Evolutionary conservation across 108 stramenopile genomes (phyloP).

Genomic region (Cyclotella choctawhatcheeana): DNA sequence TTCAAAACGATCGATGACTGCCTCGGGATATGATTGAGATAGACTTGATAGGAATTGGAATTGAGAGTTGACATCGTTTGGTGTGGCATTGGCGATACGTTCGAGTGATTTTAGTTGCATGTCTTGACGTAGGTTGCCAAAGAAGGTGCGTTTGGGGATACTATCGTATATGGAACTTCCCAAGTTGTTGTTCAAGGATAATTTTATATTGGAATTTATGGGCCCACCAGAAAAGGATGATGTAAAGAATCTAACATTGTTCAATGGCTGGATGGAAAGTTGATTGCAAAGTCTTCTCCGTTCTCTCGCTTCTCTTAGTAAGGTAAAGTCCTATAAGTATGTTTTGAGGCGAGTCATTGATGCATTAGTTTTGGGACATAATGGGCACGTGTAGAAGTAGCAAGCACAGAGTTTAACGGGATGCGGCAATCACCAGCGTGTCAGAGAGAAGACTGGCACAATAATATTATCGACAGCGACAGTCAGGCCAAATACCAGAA

Average conservation of each 20-base stretch:
- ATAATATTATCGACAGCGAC: not conserved
- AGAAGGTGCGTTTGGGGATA: conserved; percentile 26
- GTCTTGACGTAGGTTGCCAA: conserved; percentile 41
- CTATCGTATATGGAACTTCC: conserved; percentile 7
- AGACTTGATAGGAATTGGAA: conserved; percentile 72
- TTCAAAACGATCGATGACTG: conserved; percentile 75
- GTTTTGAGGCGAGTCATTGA: not conserved
- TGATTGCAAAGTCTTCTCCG: conserved; percentile 22
- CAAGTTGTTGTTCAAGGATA: not conserved
- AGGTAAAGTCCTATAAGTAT: conserved; percentile 64
- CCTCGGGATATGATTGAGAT: conserved; percentile 64
- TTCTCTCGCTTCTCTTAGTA: conserved; percentile 61
- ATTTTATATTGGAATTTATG: not conserved
- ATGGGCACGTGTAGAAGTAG: too few species aligned
- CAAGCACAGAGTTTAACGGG: not conserved
- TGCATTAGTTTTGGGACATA: not conserved
- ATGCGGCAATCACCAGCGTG: not conserved
- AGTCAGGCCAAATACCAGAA: not conserved
- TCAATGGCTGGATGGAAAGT: conserved; percentile 1
- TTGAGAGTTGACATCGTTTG: conserved; percentile 67
- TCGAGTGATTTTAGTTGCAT: conserved; percentile 80
- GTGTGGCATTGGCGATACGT: conserved; percentile 68
- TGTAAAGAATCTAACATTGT: conserved; percentile 20
- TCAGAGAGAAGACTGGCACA: too few species aligned
- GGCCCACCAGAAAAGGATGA: conserved; percentile 1